These are phyloP conservation scores for Cryptococcus jaspeensis DNA, from an alignment of 1,284 basidiomycete genomes.

Conservation along the genomic window DNA sequence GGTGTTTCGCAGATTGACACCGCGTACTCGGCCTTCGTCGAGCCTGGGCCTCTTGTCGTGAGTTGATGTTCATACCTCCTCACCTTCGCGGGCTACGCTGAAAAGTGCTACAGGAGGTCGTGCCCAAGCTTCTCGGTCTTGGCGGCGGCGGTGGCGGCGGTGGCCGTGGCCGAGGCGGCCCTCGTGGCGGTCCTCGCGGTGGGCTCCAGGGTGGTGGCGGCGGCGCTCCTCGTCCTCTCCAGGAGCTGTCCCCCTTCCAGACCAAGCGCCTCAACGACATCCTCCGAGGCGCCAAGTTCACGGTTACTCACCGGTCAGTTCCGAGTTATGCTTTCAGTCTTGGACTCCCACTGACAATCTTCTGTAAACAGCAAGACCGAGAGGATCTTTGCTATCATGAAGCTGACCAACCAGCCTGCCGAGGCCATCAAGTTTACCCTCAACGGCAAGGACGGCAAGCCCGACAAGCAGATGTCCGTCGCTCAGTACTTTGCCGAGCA, in stretches of 20 bases:
- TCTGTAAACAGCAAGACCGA: slow-evolving; percentile 23
- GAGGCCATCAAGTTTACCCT: slow-evolving; percentile 41
- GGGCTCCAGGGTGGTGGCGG: slow-evolving; percentile 21
- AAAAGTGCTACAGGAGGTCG: slow-evolving; percentile 23
- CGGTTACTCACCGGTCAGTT: slow-evolving; percentile 38
- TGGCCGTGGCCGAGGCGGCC: slow-evolving; percentile 26
- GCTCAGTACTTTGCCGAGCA: slow-evolving; percentile 46
- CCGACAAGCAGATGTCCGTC: slow-evolving; percentile 38
- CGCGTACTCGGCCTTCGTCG: slow-evolving; percentile 49
- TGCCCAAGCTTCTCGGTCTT: slow-evolving; percentile 33
- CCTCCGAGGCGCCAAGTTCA: slow-evolving; percentile 43
- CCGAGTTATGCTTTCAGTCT: background rate
- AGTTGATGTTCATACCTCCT: slow-evolving; percentile 12
- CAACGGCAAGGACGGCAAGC: slow-evolving; percentile 36
- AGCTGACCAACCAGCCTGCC: slow-evolving; percentile 35
- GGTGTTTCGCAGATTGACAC: slow-evolving; percentile 47
- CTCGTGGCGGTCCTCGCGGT: slow-evolving; percentile 26
- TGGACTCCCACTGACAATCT: background rate
- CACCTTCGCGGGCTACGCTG: slow-evolving; percentile 10
- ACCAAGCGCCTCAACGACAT: slow-evolving; percentile 40
- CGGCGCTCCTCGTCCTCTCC: slow-evolving; percentile 18
- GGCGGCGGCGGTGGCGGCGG: slow-evolving; percentile 33
- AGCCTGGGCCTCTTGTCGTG: slow-evolving; percentile 41
- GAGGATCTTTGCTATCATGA: slow-evolving; percentile 36
- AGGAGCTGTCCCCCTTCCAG: slow-evolving; percentile 29